These are phyloP conservation scores for Cystoisospora suis DNA, from an alignment of 169 alveolate genomes.

Conservation along the genomic window DNA sequence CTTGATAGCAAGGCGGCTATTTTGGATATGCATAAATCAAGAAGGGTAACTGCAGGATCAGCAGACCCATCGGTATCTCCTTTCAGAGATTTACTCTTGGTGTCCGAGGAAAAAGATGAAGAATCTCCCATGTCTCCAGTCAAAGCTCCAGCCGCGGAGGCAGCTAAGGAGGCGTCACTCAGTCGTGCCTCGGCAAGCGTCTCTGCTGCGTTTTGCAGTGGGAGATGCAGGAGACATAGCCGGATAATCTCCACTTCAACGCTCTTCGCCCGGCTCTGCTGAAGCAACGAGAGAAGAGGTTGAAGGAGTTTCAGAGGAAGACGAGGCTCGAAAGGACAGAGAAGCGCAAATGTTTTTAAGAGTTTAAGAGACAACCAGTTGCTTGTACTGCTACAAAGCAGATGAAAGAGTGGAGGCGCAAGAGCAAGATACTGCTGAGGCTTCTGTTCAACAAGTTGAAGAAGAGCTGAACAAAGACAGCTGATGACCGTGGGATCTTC, in stretches of 20 bases:
- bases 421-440: conserved; percentile 66
- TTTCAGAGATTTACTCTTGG: background rate
- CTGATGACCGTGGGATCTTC: conserved; percentile 69
- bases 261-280: conserved; percentile 60
- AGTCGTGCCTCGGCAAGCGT: background rate
- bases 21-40: conserved; percentile 15
- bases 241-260: conserved; percentile 45
- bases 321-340: conserved; percentile 68
- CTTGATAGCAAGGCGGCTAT: conserved; percentile 38
- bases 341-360: conserved; percentile 64
- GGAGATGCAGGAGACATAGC: conserved; percentile 25
- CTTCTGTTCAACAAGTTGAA: conserved; percentile 66
- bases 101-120: too few relatives aligned
- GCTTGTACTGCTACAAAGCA: conserved; percentile 67
- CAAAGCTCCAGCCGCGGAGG: background rate
- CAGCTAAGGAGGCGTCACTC: background rate
- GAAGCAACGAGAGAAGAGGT: conserved; percentile 51
- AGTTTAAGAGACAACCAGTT: conserved; percentile 72
- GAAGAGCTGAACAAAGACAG: conserved; percentile 63
- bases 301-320: conserved; percentile 71
- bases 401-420: conserved; percentile 71
- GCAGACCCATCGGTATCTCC: background rate
- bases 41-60: background rate
- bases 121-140: background rate
- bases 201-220: background rate